Conservation (phyloP, 768 basidiomycete genomes). For the Rhodosporidiobolus sp. region DNA sequence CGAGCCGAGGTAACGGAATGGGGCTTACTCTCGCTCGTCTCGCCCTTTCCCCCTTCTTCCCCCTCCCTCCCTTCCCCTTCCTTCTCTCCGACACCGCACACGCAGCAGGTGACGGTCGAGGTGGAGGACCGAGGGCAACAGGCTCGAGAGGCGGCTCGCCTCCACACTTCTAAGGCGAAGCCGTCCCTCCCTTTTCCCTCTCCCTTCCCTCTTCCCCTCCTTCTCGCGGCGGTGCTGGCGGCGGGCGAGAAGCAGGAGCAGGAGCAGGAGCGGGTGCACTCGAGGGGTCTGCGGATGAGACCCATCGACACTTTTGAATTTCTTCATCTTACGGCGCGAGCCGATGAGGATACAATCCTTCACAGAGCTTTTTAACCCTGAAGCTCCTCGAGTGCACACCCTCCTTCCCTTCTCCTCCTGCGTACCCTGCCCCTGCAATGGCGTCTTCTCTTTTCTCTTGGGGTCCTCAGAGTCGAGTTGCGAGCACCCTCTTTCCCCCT, state of each 20-base stretch:
- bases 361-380: conserved; percentile 38
- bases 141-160: conserved; percentile 1
- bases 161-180: conserved; percentile 5
- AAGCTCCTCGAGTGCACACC: not conserved
- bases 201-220: not conserved
- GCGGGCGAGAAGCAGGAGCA: not conserved
- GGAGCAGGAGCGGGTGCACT: not conserved
- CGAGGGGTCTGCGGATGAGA: conserved; percentile 16
- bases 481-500: too few species aligned
- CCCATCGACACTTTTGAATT: conserved; percentile 26
- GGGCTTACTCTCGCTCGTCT: conserved; percentile 39
- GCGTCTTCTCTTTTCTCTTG: too few species aligned
- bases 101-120: not conserved
- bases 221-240: not conserved
- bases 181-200: not conserved
- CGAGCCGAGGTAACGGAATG: conserved; percentile 37
- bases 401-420: not conserved
- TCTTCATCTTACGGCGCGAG: conserved; percentile 24
- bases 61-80: not conserved
- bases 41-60: not conserved
- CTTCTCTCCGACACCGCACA: too few species aligned
- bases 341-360: conserved; percentile 1
- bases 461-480: too few species aligned
- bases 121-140: too few species aligned
- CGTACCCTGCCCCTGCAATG: too few species aligned